phyloP scores from a whole-genome alignment of 169 alveolate species.

The Plasmodium vinckei region DNA sequence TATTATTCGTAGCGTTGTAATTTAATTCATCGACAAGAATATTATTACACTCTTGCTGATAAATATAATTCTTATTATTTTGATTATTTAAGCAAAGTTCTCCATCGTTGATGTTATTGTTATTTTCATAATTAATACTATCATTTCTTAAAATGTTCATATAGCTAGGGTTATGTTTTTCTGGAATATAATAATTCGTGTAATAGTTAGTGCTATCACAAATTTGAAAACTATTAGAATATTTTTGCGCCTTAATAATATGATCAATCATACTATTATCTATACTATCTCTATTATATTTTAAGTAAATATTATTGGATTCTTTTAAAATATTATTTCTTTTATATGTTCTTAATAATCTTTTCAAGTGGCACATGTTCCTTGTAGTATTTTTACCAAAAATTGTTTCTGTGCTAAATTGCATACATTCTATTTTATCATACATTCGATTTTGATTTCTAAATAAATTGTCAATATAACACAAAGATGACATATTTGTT shows the following conservation, averaged over 20 bases:
- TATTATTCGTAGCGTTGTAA: slow-evolving; percentile 26
- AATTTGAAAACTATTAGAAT: slow-evolving; percentile 61
- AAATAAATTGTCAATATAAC: slow-evolving; percentile 61
- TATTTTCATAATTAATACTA: slow-evolving; percentile 3
- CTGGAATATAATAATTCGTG: slow-evolving; percentile 44
- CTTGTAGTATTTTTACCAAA: slow-evolving; percentile 64
- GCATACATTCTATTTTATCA: slow-evolving; percentile 60
- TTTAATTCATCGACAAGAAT: slow-evolving; percentile 34
- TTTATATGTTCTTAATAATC: slow-evolving; percentile 72
- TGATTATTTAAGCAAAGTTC: slow-evolving; percentile 28
- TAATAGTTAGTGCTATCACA: slow-evolving; percentile 52
- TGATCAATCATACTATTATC: slow-evolving; percentile 12
- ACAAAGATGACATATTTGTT: slow-evolving; percentile 55
- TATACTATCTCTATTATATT: slow-evolving; percentile 12
- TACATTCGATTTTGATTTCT: slow-evolving; percentile 41
- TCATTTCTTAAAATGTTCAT: slow-evolving; percentile 17
- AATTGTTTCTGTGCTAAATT: slow-evolving; percentile 73
- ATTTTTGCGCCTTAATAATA: slow-evolving; percentile 20
- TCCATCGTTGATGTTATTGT: slow-evolving; percentile 14
- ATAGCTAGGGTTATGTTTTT: slow-evolving; percentile 17
- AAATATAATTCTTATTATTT: slow-evolving; percentile 21
- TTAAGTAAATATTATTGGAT: slow-evolving; percentile 23
- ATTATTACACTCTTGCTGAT: slow-evolving; percentile 4
- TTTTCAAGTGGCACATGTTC: slow-evolving; percentile 56
- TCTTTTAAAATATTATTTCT: slow-evolving; percentile 29